Conservation (phyloP, 495 filamentous ascomycete genomes). For the Aspergillus panamensis region DNA sequence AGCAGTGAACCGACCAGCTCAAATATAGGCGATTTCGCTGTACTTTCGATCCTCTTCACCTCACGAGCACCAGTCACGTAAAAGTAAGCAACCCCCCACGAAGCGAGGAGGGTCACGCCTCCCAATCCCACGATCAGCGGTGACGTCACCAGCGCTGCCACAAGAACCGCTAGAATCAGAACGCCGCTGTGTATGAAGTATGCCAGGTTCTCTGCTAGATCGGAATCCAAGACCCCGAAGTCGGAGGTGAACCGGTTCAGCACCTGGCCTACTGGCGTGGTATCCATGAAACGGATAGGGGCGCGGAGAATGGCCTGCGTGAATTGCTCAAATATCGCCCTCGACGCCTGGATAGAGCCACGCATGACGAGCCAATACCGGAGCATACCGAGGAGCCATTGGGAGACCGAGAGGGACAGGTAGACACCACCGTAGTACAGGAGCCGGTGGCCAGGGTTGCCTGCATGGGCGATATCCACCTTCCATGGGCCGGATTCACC, state of each 20-base stretch:
- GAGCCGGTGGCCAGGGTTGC: slow-evolving; percentile 28
- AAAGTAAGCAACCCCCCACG: slow-evolving; percentile 42
- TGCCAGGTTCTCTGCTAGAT: slow-evolving; percentile 56
- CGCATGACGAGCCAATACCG: slow-evolving; percentile 57
- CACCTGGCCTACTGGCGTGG: slow-evolving; percentile 72
- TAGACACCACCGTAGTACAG: slow-evolving; percentile 67
- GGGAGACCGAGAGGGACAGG: slow-evolving; percentile 53
- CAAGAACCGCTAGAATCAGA: slow-evolving; percentile 30
- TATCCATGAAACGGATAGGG: slow-evolving; percentile 76
- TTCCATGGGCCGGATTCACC: neutral
- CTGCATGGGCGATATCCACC: neutral
- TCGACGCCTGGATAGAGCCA: slow-evolving; percentile 55
- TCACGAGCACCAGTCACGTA: slow-evolving; percentile 72
- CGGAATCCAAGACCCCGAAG: slow-evolving; percentile 67
- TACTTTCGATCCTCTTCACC: slow-evolving; percentile 71
- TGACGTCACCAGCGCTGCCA: slow-evolving; percentile 33
- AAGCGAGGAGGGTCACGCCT: neutral
- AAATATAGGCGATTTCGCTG: slow-evolving; percentile 70
- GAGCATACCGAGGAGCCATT: slow-evolving; percentile 54
- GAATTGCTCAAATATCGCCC: slow-evolving; percentile 60
- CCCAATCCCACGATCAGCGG: slow-evolving; percentile 31
- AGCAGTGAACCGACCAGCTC: slow-evolving; percentile 71
- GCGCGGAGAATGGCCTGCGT: slow-evolving; percentile 64
- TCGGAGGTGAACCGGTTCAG: slow-evolving; percentile 79
- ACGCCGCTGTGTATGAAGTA: slow-evolving; percentile 49